A percentile compares a stretch with the other conserved stretches of the same genome.
Conservation (phyloP, 495 filamentous ascomycete genomes). For the Penicillium angulare region DNA sequence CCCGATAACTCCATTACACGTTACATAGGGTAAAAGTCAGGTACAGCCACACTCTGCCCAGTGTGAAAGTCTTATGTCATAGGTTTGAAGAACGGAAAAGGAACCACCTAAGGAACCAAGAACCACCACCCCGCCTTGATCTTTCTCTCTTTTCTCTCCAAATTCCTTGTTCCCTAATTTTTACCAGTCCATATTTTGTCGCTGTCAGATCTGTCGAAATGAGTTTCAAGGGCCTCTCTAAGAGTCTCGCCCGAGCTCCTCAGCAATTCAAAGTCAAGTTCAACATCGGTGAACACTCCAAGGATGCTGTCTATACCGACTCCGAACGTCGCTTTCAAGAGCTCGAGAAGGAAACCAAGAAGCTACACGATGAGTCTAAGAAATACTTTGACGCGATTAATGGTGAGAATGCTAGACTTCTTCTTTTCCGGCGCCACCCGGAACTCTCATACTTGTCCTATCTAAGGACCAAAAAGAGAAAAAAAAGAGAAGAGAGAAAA, state of each 20-base stretch:
- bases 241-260: constrained; percentile 82
- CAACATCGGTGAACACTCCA: constrained; percentile 89
- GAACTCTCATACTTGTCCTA: too few relatives aligned
- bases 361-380: constrained; percentile 89
- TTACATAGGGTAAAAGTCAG: background rate
- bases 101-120: too few relatives aligned
- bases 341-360: constrained; percentile 93
- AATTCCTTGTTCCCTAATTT: constrained; percentile 8
- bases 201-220: constrained; percentile 45
- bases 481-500: too few relatives aligned
- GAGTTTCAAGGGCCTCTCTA: constrained; percentile 97
- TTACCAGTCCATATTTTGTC: too few relatives aligned
- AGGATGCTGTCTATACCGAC: constrained; percentile 92
- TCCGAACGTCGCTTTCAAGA: constrained; percentile 92
- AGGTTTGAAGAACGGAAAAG: constrained; percentile 25
- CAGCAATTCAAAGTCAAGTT: constrained; percentile 89
- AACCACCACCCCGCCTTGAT: constrained; percentile 18
- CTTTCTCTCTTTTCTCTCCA: constrained; percentile 5
- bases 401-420: constrained; percentile 52
- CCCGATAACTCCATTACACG: background rate
- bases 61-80: constrained; percentile 37
- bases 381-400: constrained; percentile 98
- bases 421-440: background rate
- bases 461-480: too few relatives aligned
- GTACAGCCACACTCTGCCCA: constrained; percentile 23